phyloP scores from a whole-genome alignment of 805 yeast species.

The Candida orba region DNA sequence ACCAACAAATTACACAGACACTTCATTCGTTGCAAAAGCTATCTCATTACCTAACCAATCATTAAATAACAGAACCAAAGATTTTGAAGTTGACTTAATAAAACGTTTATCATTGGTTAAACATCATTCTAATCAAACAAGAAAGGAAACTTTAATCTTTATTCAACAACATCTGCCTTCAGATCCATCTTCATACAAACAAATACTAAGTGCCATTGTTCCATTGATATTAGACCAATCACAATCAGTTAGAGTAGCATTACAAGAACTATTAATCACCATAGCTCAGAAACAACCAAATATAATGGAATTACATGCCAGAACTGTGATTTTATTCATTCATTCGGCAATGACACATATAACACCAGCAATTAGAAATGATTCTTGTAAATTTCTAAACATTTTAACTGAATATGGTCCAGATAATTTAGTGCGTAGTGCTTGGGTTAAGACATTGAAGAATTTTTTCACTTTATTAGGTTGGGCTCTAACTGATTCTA shows the following conservation, averaged over 20 bases:
- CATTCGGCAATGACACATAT: slow-evolving; percentile 94
- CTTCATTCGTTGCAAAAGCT: slow-evolving; percentile 69
- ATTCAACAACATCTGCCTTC: slow-evolving; percentile 47
- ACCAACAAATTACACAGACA: slow-evolving; percentile 74
- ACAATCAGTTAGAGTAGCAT: slow-evolving; percentile 52
- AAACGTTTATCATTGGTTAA: slow-evolving; percentile 63
- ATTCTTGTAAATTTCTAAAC: slow-evolving; percentile 61
- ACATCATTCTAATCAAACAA: slow-evolving; percentile 64
- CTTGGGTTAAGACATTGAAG: slow-evolving; percentile 64
- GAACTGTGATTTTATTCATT: slow-evolving; percentile 60
- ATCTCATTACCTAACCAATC: slow-evolving; percentile 36
- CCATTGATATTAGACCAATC: slow-evolving; percentile 59
- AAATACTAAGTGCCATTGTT: slow-evolving; percentile 46
- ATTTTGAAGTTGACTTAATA: slow-evolving; percentile 37
- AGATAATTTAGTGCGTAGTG: slow-evolving; percentile 48
- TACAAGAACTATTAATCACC: slow-evolving; percentile 39
- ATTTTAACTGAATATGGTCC: slow-evolving; percentile 50
- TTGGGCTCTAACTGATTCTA: slow-evolving; percentile 48
- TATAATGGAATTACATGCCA: slow-evolving; percentile 52
- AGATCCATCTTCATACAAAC: slow-evolving; percentile 47
- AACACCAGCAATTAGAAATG: slow-evolving; percentile 63
- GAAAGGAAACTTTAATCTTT: slow-evolving; percentile 61
- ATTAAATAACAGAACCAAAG: slow-evolving; percentile 14
- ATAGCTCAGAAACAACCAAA: slow-evolving; percentile 45
- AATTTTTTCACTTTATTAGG: slow-evolving; percentile 65